Evolutionary conservation across 2,329 filamentous ascomycete species (phyloP).

Genomic region (Stagonosporopsis rhizophila): DNA sequence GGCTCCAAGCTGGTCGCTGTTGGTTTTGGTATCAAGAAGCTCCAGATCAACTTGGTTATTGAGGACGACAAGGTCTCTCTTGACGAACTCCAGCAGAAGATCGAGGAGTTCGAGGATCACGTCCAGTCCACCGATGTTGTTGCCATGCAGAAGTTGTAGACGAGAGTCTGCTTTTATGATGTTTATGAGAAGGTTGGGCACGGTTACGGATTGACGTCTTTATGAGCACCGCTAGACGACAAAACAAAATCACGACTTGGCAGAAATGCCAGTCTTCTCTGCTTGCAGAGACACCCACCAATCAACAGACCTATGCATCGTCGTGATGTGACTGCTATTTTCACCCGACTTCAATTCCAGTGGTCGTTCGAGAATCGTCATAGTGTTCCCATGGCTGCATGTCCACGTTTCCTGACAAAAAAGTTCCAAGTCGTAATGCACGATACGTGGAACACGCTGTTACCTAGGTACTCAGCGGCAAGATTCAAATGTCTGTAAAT

Average conservation of each 20-base stretch:
- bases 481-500: no score
- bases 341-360: not conserved
- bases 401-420: not conserved
- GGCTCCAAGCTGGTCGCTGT: constrained; percentile 86
- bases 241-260: constrained; percentile 32
- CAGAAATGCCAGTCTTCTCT: constrained; percentile 32
- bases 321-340: not conserved
- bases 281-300: constrained; percentile 21
- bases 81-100: constrained; percentile 85
- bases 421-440: not conserved
- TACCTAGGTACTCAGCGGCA: not conserved
- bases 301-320: not conserved
- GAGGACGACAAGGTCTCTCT: constrained; percentile 96
- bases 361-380: no score
- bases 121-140: constrained; percentile 96
- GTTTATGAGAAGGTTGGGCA: constrained; percentile 32
- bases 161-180: constrained; percentile 24
- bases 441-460: not conserved
- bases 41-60: constrained; percentile 97
- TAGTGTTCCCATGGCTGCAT: no score
- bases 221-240: constrained; percentile 44
- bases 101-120: constrained; percentile 87
- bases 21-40: constrained; percentile 98
- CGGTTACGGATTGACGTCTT: constrained; percentile 42
- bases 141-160: constrained; percentile 54